Evolutionary conservation across 331 rosid genomes (phyloP).

Genomic region (Rhamnella rubrinervis): DNA sequence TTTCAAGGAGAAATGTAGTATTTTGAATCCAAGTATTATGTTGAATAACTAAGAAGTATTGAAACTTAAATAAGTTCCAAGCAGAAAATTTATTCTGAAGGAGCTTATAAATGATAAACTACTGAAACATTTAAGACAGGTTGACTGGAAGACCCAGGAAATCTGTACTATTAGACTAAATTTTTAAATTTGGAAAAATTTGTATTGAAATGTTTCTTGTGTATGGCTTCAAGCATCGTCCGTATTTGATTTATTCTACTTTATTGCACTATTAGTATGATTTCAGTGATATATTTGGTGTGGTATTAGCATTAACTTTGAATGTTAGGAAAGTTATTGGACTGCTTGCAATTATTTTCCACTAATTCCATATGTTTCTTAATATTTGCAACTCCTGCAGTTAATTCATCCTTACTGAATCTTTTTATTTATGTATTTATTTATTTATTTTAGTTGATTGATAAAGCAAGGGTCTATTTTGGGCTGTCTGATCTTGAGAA

Average conservation of each 20-base stretch:
- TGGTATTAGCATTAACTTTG: too few relatives aligned
- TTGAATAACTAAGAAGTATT: neutral
- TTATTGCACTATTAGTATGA: too few relatives aligned
- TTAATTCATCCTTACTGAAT: slow-evolving; percentile 28
- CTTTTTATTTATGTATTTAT: slow-evolving; percentile 1
- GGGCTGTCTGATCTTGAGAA: slow-evolving; percentile 85
- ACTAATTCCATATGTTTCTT: slow-evolving; percentile 4
- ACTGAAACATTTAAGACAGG: neutral
- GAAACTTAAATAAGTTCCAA: neutral
- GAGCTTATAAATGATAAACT: slow-evolving; percentile 1
- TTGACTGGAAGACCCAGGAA: too few relatives aligned
- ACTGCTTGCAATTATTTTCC: neutral
- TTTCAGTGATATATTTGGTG: too few relatives aligned
- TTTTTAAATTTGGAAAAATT: too few relatives aligned
- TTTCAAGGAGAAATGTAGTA: neutral
- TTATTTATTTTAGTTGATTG: slow-evolving; percentile 56
- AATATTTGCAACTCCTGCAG: neutral
- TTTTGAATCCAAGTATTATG: neutral
- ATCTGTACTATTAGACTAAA: too few relatives aligned
- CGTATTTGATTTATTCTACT: too few relatives aligned
- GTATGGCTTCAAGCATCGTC: too few relatives aligned
- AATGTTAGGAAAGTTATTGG: neutral
- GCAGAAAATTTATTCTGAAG: neutral
- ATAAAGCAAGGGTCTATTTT: slow-evolving; percentile 74
- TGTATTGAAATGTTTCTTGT: too few relatives aligned